These are phyloP conservation scores for Gymnopilus dilepis DNA, from an alignment of 768 basidiomycete genomes.

Conservation along the genomic window DNA sequence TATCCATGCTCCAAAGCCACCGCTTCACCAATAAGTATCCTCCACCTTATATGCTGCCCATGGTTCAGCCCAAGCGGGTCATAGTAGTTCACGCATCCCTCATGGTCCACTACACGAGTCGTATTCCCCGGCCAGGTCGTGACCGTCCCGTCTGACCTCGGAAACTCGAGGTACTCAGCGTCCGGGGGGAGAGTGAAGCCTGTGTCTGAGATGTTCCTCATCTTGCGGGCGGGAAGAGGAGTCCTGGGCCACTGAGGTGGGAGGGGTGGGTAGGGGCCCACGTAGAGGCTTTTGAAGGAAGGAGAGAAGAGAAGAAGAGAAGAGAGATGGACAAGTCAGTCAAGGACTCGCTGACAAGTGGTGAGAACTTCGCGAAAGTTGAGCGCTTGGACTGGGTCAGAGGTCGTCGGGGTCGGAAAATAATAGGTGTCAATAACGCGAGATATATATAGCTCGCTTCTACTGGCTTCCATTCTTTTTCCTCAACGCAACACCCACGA, in stretches of 20 bases:
- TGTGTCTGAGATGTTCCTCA: conserved; percentile 34
- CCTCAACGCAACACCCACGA: not conserved
- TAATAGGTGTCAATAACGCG: conserved; percentile 9
- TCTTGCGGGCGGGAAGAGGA: no score
- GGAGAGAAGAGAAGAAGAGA: not conserved
- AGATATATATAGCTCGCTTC: not conserved
- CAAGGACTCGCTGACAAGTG: no score
- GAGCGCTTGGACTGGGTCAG: not conserved
- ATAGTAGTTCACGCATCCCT: conserved; percentile 78
- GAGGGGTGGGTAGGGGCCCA: not conserved
- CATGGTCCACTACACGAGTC: conserved; percentile 53
- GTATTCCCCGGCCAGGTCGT: conserved; percentile 63
- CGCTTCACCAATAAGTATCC: conserved; percentile 46
- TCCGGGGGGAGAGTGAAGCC: conserved; percentile 49
- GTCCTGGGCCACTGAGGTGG: no score
- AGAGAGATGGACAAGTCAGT: no score
- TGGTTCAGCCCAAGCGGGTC: conserved; percentile 57
- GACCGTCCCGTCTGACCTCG: conserved; percentile 62
- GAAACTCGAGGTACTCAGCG: conserved; percentile 62
- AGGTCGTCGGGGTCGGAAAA: not conserved
- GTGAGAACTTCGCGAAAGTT: not conserved
- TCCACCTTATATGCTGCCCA: conserved; percentile 62
- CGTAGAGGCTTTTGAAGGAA: not conserved
- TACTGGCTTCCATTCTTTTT: not conserved
- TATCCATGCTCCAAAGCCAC: conserved; percentile 48